Evolutionary conservation across 2,329 filamentous ascomycete genomes (phyloP).

Genomic region (Colletotrichum siamense): DNA sequence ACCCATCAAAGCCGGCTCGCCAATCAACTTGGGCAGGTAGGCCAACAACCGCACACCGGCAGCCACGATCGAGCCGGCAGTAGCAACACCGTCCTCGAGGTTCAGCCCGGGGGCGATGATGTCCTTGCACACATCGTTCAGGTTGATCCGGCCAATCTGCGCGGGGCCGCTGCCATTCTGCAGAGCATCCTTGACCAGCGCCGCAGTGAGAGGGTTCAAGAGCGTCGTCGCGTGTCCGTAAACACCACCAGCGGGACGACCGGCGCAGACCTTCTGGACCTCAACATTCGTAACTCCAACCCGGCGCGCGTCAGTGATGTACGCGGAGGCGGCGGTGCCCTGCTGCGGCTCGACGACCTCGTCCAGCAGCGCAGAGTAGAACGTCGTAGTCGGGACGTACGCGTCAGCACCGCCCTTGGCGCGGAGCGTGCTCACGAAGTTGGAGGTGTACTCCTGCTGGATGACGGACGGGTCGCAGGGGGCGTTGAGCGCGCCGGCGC

Average conservation of each 20-base stretch:
- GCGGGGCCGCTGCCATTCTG: background rate
- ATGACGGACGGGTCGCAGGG: constrained; percentile 40
- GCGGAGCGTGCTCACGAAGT: constrained; percentile 48
- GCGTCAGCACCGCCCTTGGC: constrained; percentile 51
- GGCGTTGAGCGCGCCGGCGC: constrained; percentile 8
- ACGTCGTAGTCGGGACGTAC: constrained; percentile 59
- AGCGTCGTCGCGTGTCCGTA: constrained; percentile 57
- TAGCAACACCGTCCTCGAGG: constrained; percentile 4
- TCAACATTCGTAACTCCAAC: constrained; percentile 56
- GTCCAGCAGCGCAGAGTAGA: constrained; percentile 54
- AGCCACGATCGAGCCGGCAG: background rate
- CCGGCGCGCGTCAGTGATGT: constrained; percentile 42
- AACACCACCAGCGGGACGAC: constrained; percentile 44
- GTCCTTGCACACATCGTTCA: constrained; percentile 3
- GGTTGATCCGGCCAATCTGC: background rate
- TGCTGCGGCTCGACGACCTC: constrained; percentile 57
- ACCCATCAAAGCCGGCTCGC: background rate
- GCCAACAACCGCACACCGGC: background rate
- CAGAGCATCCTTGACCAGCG: constrained; percentile 43
- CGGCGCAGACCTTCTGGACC: constrained; percentile 48
- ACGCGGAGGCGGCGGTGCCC: constrained; percentile 51
- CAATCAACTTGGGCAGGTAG: constrained; percentile 4
- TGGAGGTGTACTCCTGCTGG: constrained; percentile 51
- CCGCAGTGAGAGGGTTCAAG: constrained; percentile 32
- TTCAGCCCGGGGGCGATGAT: constrained; percentile 1